A percentile compares a stretch with the other conserved stretches of the same genome.
These are phyloP conservation scores for Fusarium sp. DNA, from an alignment of 2,329 filamentous ascomycete genomes.

Conservation along the genomic window DNA sequence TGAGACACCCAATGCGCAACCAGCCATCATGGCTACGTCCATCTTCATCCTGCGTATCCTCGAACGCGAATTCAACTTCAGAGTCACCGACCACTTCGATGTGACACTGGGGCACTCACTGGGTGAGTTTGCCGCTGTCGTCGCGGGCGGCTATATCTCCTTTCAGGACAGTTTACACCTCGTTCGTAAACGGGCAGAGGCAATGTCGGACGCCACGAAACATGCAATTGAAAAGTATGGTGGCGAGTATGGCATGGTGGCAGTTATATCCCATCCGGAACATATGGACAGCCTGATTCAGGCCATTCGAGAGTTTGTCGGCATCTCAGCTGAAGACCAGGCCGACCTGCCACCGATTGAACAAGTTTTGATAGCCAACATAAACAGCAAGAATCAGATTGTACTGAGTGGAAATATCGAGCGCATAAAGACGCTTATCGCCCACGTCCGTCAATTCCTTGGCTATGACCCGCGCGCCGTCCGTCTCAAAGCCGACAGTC, in stretches of 20 bases:
- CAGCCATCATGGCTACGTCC: constrained; percentile 95
- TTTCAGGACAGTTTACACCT: constrained; percentile 82
- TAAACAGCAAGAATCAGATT: constrained; percentile 97
- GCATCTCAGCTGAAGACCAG: constrained; percentile 73
- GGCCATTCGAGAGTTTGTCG: constrained; percentile 82
- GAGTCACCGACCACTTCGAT: constrained; percentile 75
- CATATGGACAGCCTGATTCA: constrained; percentile 76
- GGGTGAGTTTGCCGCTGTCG: constrained; percentile 91
- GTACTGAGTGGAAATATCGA: constrained; percentile 89
- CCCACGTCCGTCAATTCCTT: constrained; percentile 87
- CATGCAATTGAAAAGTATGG: constrained; percentile 73
- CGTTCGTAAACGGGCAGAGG: constrained; percentile 80
- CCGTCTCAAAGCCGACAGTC: constrained; percentile 84
- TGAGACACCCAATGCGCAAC: constrained; percentile 87
- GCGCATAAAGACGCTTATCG: constrained; percentile 81
- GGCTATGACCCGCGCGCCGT: constrained; percentile 93
- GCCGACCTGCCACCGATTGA: constrained; percentile 79
- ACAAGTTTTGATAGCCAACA: constrained; percentile 90
- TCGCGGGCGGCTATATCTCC: constrained; percentile 81
- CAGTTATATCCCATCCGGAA: constrained; percentile 85
- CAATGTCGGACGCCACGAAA: constrained; percentile 81
- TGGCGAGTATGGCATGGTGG: constrained; percentile 93
- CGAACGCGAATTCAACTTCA: constrained; percentile 85
- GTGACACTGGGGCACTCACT: constrained; percentile 90
- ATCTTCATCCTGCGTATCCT: constrained; percentile 89